Base-by-base conservation (phyloP, 2,329 filamentous ascomycete genomes). In the Thielaviopsis populi region DNA sequence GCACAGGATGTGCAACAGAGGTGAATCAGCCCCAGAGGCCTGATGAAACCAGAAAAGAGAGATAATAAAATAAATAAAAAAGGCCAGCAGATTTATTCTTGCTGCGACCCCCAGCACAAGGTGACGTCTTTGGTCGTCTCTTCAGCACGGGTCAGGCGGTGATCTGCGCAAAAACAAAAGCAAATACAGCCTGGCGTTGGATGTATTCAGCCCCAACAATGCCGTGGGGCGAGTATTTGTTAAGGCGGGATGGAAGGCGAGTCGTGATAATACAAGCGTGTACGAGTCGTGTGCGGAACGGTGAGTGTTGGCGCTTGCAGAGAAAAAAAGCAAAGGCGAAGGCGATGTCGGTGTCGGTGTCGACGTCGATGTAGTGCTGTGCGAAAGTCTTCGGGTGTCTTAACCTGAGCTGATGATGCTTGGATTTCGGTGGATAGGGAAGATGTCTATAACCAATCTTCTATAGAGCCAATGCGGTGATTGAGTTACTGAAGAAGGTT, bases 1-100 rank as follows among this genome's bases (percentile, higher is more conserved):
- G 53, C 17, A 19, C 13, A 56, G 10, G 30, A 27, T 15, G 27
- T 56, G 53, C 53, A 56, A 56, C 53, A 56, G 27, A 30, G 30
- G 30, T 56, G 53, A 56, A 56, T 56, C 53, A 56, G 53, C 53
- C 53, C 53, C 53, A 56, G 27, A 56, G 53, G 53, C 27, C 33
- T n/a, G 37, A 56, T 60, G 58, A 60, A 60, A 43, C 41, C 41
- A 30, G 13, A 43, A 42, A 17, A 43, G 13, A 42, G 19, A 10
- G 56, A 59, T 3, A 40, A 37, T 22, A 24, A 30, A 42, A 37
- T 33, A 33, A 7, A 33, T 3, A 33, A 33, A 33, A 33, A 33
- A 33, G 30, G 22, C 33, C 8, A 60, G 2, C 58, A 2, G 37
- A 33, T n/a, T 60, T 60, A 10, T 60, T n/a, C 53, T 19, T 37